These are phyloP conservation scores for Phytophthora podocarpi DNA, from an alignment of 352 stramenopile species.

Conservation along the genomic window DNA sequence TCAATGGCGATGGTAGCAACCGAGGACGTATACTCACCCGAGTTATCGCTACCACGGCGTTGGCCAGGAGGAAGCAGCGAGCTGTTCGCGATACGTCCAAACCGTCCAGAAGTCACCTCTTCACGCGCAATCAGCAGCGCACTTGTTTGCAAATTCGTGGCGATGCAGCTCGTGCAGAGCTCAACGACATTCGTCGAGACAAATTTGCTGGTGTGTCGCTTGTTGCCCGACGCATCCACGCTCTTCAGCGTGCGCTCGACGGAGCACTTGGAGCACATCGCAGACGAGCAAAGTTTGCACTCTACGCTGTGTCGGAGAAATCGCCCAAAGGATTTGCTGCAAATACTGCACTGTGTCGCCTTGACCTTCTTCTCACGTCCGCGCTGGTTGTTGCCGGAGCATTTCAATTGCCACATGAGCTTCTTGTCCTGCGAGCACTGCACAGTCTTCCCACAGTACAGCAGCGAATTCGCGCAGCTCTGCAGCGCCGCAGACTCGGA, in stretches of 20 bases:
- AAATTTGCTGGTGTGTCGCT: slow-evolving; percentile 36
- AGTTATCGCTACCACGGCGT: slow-evolving; percentile 19
- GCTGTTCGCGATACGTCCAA: slow-evolving; percentile 21
- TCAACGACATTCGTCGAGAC: slow-evolving; percentile 42
- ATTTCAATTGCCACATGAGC: slow-evolving; percentile 46
- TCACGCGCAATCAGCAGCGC: slow-evolving; percentile 55
- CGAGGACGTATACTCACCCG: slow-evolving; percentile 4
- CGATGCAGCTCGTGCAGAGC: slow-evolving; percentile 47
- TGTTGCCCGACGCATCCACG: slow-evolving; percentile 37
- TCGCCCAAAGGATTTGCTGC: slow-evolving; percentile 44
- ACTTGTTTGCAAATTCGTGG: slow-evolving; percentile 33
- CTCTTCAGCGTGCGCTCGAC: slow-evolving; percentile 44
- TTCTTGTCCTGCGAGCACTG: slow-evolving; percentile 63
- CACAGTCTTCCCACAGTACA: slow-evolving; percentile 49
- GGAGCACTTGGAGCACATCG: slow-evolving; percentile 56
- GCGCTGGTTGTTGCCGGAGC: slow-evolving; percentile 17
- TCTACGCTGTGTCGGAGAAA: slow-evolving; percentile 38
- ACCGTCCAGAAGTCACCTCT: slow-evolving; percentile 41
- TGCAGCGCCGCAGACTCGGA: slow-evolving; percentile 34
- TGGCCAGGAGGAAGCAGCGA: slow-evolving; percentile 7
- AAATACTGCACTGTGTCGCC: slow-evolving; percentile 45
- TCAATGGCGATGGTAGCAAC: slow-evolving; percentile 39
- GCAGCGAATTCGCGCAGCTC: slow-evolving; percentile 42
- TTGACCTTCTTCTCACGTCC: slow-evolving; percentile 23
- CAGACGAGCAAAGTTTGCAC: slow-evolving; percentile 52